Evolutionary conservation across 225 moss, liverwort and hornwort species (phyloP).

Genomic region (Bryoerythrophyllum caledonicum): DNA sequence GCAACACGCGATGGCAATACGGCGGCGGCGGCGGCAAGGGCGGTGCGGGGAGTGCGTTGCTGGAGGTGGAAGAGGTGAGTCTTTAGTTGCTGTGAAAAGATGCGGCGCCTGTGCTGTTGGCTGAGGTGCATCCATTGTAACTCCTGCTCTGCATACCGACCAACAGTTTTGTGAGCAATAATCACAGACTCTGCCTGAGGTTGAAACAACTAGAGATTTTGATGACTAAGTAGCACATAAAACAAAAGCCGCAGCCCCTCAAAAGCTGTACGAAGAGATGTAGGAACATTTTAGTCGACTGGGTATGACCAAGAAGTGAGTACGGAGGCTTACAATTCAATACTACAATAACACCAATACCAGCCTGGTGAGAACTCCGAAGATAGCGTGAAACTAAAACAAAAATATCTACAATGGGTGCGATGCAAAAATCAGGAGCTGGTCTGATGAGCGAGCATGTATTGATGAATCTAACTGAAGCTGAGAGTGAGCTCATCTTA

Average conservation of each 20-base stretch:
- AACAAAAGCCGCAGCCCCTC: not conserved
- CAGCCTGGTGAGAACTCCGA: not conserved
- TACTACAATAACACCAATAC: not conserved
- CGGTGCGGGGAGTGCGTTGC: not conserved
- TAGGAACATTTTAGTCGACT: not conserved
- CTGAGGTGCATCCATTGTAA: slow-evolving; percentile 3
- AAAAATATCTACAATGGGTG: too few relatives aligned
- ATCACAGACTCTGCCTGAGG: not conserved
- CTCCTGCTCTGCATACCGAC: not conserved
- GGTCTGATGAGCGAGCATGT: not conserved
- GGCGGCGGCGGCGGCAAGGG: not conserved
- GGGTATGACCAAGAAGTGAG: not conserved
- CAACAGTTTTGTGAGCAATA: not conserved
- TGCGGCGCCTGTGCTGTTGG: not conserved
- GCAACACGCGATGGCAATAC: not conserved
- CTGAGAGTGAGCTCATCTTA: not conserved
- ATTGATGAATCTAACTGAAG: not conserved
- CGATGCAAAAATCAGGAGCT: not conserved
- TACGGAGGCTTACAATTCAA: not conserved
- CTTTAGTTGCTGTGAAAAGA: not conserved
- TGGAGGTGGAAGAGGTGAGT: not conserved
- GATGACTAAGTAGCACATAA: too few relatives aligned
- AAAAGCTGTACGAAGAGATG: not conserved
- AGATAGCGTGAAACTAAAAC: too few relatives aligned
- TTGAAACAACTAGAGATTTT: too few relatives aligned